phyloP scores from a whole-genome alignment of 495 filamentous ascomycete species.

The Immersiella caudata region DNA sequence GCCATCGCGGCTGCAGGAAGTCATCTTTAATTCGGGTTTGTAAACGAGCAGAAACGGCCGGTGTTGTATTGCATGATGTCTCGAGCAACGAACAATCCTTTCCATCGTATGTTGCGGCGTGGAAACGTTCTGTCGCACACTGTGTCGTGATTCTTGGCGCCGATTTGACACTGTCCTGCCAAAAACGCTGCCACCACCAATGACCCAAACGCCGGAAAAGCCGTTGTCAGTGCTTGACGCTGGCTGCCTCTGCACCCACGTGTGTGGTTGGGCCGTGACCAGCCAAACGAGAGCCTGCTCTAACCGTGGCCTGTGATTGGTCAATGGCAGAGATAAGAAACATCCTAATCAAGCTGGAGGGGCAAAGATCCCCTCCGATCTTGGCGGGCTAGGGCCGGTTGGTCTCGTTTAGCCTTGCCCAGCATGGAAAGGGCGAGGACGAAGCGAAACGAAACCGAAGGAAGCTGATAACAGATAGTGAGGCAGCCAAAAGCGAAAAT shows the following conservation, averaged over 20 bases:
- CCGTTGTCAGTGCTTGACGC: background rate
- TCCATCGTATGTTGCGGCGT: background rate
- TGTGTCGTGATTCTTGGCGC: slow-evolving; percentile 7
- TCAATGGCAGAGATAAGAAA: slow-evolving; percentile 20
- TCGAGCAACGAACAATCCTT: background rate
- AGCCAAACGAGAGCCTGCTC: slow-evolving; percentile 7
- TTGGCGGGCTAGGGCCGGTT: slow-evolving; percentile 1
- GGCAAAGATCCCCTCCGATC: slow-evolving; percentile 1
- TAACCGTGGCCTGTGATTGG: slow-evolving; percentile 4
- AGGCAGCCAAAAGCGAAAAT: background rate
- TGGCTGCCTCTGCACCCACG: slow-evolving; percentile 10
- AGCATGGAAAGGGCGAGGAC: background rate
- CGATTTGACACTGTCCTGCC: slow-evolving; percentile 12
- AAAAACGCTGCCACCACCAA: slow-evolving; percentile 12
- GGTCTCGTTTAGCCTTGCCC: background rate
- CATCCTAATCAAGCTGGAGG: slow-evolving; percentile 18
- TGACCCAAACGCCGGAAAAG: slow-evolving; percentile 17
- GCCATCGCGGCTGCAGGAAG: background rate
- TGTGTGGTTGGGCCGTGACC: slow-evolving; percentile 18
- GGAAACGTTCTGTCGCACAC: slow-evolving; percentile 7
- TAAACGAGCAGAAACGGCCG: background rate
- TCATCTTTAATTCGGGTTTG: background rate
- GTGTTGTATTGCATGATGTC: slow-evolving; percentile 10
- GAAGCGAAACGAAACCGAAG: background rate
- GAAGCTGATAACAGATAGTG: background rate